phyloP scores from a whole-genome alignment of 2,329 filamentous ascomycete species.

The Penicillium sp. region DNA sequence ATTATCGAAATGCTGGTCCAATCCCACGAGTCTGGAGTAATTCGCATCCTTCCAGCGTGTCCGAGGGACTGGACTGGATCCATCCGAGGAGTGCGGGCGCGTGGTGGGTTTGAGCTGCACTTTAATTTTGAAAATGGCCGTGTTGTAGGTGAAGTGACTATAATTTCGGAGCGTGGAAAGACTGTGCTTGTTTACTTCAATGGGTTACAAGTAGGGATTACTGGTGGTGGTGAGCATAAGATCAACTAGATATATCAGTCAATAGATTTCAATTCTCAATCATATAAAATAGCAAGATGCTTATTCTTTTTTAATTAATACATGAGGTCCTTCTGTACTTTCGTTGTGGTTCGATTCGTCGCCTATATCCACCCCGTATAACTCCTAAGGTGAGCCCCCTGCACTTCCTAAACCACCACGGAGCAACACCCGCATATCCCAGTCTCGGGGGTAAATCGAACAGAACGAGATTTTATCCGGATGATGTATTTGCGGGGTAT shows the following conservation, averaged over 20 bases:
- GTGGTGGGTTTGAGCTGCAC: conserved; percentile 39
- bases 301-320: too few relatives aligned
- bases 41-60: conserved; percentile 42
- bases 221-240: conserved; percentile 10
- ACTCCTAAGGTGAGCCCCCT: not conserved
- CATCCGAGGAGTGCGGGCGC: conserved; percentile 36
- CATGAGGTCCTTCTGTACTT: not conserved
- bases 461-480: not conserved
- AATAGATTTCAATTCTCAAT: not conserved
- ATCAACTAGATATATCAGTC: not conserved
- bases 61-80: conserved; percentile 38
- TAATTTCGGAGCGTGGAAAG: conserved; percentile 16
- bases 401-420: conserved; percentile 13
- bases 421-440: conserved; percentile 6
- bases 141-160: conserved; percentile 16
- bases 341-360: not conserved
- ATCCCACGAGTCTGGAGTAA: conserved; percentile 32
- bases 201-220: conserved; percentile 14
- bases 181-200: conserved; percentile 19
- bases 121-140: conserved; percentile 38
- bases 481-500: not conserved
- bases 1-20: conserved; percentile 50
- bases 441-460: conserved; percentile 8
- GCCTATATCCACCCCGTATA: not conserved
- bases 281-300: not conserved